Evolutionary conservation across 768 basidiomycete species (phyloP).

Genomic region (Trametes sanguinea): DNA sequence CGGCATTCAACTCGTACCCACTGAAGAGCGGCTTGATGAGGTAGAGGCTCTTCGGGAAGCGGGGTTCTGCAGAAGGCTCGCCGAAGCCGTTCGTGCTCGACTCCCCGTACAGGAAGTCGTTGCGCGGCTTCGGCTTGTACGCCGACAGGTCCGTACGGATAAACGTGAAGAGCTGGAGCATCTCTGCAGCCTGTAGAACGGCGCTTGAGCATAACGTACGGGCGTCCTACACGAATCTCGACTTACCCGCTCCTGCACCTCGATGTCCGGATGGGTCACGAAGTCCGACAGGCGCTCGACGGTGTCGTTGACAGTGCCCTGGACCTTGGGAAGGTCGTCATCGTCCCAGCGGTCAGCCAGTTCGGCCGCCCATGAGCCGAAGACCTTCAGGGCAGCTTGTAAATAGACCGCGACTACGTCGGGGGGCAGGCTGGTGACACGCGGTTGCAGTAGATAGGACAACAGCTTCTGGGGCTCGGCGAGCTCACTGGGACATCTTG

Average conservation of each 20-base stretch:
- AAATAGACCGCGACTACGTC: conserved; percentile 79
- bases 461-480: conserved; percentile 74
- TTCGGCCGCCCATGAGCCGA: conserved; percentile 81
- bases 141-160: conserved; percentile 70
- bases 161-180: conserved; percentile 72
- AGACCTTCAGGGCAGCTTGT: conserved; percentile 82
- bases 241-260: conserved; percentile 90
- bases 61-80: conserved; percentile 42
- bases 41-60: conserved; percentile 87
- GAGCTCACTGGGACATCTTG: conserved; percentile 57
- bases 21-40: conserved; percentile 81
- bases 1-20: conserved; percentile 81
- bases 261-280: conserved; percentile 65
- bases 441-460: conserved; percentile 64
- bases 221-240: not conserved
- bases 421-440: conserved; percentile 55
- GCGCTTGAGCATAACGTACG: conserved; percentile 11
- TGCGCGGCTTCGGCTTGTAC: conserved; percentile 44
- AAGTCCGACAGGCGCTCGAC: conserved; percentile 61
- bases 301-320: conserved; percentile 61
- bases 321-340: conserved; percentile 66
- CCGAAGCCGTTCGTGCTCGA: conserved; percentile 42
- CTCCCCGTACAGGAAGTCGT: conserved; percentile 40
- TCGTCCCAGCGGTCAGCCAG: conserved; percentile 77
- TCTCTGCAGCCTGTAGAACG: conserved; percentile 70